Evolutionary conservation across 306 rosid species (phyloP), one percentile per base, ranked within the genome.

Genomic region (Sophora flavescens): DNA sequence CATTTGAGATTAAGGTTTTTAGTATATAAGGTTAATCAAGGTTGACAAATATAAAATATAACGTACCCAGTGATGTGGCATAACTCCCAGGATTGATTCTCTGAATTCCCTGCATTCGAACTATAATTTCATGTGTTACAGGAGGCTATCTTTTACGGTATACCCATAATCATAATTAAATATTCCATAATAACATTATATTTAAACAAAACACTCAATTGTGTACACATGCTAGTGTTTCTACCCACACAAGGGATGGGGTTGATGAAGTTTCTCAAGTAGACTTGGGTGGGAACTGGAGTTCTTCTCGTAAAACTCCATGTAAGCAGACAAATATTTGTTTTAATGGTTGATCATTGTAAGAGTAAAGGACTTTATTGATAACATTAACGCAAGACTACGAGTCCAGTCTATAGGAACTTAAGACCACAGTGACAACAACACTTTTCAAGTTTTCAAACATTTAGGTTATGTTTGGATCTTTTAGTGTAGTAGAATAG

Each of bases 41-140:
- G 66, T 18, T 66, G 59, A 67, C 44, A 68, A 76, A 22, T 66
- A 80, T 57, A 80, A 68, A 77, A 26, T 66, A 80, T 57, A 80
- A 38, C 44, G 6, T 91, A 96, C 99, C 99, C 99, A 96, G 15
- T 88, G 96, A 84, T 96, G 99, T 60, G 99, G 99, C 98, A 96
- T 89, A 64, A 91, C 89, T 82, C 98, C 98, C 78, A 96, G 93
- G 84, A 96, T 87, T 70, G 99, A 91, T 81, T 96, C 99, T 85
- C 99, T 88, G 86, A 96, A 92, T 77, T 96, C 93, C 90, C 97
- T 92, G 80, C 99, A 96, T 85, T 93, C 99, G 85, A 87, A 89
- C 99, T 96, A 81, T 73, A 83, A 76, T 63, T 73, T 79, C 86
- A 84, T 79, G 83, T 33, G 84, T 74, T 82, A 83, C 67, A 79